Evolutionary conservation across 2,329 filamentous ascomycete species (phyloP).

Genomic region (Botrytis aclada): DNA sequence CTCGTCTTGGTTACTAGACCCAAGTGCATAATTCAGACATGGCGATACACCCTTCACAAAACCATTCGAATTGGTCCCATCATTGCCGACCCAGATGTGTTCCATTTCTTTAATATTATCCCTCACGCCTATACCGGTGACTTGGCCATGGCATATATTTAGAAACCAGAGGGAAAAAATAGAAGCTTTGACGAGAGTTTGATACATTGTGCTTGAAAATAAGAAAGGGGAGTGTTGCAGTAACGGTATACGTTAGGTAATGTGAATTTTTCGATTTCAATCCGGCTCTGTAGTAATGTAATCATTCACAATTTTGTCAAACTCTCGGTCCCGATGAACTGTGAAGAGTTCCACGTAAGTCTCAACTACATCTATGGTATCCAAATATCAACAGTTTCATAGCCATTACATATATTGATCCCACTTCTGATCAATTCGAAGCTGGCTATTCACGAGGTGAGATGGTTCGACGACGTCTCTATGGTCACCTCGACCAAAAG

Average conservation of each 20-base stretch:
- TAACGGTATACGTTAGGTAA: neutral
- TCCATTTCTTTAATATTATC: neutral
- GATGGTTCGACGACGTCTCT: neutral
- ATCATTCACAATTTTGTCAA: neutral
- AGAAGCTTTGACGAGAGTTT: neutral
- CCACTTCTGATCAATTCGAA: neutral
- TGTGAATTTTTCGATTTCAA: neutral
- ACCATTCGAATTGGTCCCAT: too few relatives aligned
- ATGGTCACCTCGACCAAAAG: neutral
- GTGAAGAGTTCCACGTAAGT: neutral
- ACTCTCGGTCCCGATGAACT: neutral
- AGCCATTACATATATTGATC: neutral
- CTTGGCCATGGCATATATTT: neutral
- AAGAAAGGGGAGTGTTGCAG: neutral
- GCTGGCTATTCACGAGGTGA: constrained; percentile 28
- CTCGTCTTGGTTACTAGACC: too few relatives aligned
- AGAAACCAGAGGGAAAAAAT: neutral
- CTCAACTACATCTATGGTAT: neutral
- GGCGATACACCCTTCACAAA: too few relatives aligned
- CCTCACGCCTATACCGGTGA: neutral
- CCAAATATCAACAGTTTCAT: neutral
- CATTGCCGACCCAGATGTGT: too few relatives aligned
- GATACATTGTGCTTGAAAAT: neutral
- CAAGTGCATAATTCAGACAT: too few relatives aligned
- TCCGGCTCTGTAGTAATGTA: neutral